Evolutionary conservation across 306 rosid species (phyloP).

Genomic region (Casuarina equisetifolia): DNA sequence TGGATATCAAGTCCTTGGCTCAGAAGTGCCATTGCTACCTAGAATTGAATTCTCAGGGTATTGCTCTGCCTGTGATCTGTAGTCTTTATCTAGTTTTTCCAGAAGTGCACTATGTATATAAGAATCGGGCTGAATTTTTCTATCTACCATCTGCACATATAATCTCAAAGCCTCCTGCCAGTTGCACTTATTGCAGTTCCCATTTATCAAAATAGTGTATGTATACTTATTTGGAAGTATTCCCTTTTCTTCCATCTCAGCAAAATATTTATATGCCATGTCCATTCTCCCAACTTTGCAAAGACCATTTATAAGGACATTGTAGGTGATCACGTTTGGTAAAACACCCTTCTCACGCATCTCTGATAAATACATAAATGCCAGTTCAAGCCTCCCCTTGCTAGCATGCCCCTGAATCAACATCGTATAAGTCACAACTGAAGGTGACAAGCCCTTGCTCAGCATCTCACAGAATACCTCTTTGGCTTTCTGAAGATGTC

Average conservation of each 20-base stretch:
- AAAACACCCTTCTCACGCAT: constrained; percentile 63
- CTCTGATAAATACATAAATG: constrained; percentile 54
- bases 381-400: constrained; percentile 55
- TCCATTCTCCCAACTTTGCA: constrained; percentile 55
- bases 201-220: constrained; percentile 73
- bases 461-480: constrained; percentile 58
- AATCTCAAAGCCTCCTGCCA: constrained; percentile 75
- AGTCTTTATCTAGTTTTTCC: constrained; percentile 55
- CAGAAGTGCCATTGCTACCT: constrained; percentile 37
- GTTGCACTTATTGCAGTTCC: constrained; percentile 52
- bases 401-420: constrained; percentile 68
- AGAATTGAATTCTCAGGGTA: constrained; percentile 47
- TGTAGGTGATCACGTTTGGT: constrained; percentile 83
- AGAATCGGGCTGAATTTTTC: constrained; percentile 69
- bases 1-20: constrained; percentile 31
- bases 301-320: constrained; percentile 74
- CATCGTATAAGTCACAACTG: constrained; percentile 78
- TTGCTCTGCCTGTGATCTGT: constrained; percentile 40
- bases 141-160: constrained; percentile 74
- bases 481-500: constrained; percentile 59
- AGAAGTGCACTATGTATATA: constrained; percentile 65
- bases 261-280: constrained; percentile 51
- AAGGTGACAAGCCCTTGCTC: constrained; percentile 58
- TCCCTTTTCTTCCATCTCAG: constrained; percentile 67
- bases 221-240: constrained; percentile 78